phyloP scores from a whole-genome alignment of 2,329 filamentous ascomycete species.

The Diaporthe australafricana region DNA sequence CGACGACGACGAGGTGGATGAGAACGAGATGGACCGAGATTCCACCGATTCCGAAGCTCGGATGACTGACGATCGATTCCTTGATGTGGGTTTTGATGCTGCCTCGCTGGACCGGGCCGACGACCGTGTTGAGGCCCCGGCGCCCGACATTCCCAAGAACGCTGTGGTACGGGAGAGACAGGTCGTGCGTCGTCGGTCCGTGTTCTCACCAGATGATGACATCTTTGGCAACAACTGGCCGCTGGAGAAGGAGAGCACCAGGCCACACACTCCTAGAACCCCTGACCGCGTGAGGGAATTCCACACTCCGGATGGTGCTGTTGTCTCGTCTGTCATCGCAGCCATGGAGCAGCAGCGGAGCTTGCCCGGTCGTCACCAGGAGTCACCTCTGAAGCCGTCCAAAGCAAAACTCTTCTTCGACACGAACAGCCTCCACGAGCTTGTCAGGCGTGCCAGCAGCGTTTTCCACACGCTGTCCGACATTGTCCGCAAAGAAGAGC shows the following conservation, averaged over 20 bases:
- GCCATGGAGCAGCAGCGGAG: slow-evolving; percentile 69
- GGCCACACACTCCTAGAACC: slow-evolving; percentile 53
- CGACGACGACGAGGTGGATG: slow-evolving; percentile 64
- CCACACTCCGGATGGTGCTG: slow-evolving; percentile 53
- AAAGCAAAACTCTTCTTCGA: slow-evolving; percentile 73
- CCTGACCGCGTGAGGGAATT: slow-evolving; percentile 48
- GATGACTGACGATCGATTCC: slow-evolving; percentile 56
- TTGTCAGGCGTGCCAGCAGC: slow-evolving; percentile 72
- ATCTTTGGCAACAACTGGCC: slow-evolving; percentile 70
- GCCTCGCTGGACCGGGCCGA: slow-evolving; percentile 56
- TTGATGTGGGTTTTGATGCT: slow-evolving; percentile 61
- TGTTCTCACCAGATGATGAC: slow-evolving; percentile 74
- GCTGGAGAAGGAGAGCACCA: slow-evolving; percentile 51
- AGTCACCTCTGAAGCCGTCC: slow-evolving; percentile 49
- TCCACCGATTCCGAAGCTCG: slow-evolving; percentile 54
- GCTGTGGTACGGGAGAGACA: slow-evolving; percentile 66
- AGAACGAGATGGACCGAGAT: slow-evolving; percentile 46
- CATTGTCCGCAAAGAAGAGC: slow-evolving; percentile 68
- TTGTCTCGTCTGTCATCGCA: slow-evolving; percentile 72
- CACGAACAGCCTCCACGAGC: slow-evolving; percentile 74
- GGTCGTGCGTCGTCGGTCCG: slow-evolving; percentile 66
- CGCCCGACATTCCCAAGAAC: slow-evolving; percentile 59
- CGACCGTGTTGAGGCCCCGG: slow-evolving; percentile 55
- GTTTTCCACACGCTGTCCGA: slow-evolving; percentile 71
- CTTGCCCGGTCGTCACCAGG: slow-evolving; percentile 52